Evolutionary conservation across 176 grass and related monocot genomes (phyloP).

Genomic region (Dactylis glomerata): DNA sequence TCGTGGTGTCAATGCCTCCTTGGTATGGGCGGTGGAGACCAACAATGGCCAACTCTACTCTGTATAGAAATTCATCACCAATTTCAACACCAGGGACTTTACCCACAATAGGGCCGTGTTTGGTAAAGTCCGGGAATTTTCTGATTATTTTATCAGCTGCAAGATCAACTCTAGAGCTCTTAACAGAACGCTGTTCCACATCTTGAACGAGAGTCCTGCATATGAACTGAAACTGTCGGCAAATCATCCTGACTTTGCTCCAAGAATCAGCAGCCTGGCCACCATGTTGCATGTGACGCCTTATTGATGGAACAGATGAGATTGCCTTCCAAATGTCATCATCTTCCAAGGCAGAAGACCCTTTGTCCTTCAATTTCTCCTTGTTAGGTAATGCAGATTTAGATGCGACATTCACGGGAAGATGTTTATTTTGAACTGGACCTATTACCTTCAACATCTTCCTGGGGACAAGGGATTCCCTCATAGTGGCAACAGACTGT

Average conservation of each 20-base stretch:
- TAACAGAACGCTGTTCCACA: conserved; percentile 24
- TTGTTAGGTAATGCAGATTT: neutral
- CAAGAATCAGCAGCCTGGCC: conserved; percentile 26
- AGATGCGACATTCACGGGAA: neutral
- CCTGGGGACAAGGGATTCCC: neutral
- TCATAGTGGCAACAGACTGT: neutral
- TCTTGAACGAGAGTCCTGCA: conserved; percentile 48
- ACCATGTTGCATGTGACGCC: conserved; percentile 4
- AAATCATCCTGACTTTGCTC: conserved; percentile 40
- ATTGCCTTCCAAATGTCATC: conserved; percentile 30
- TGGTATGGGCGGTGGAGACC: conserved; percentile 63
- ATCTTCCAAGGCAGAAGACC: conserved; percentile 26
- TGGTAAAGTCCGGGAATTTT: conserved; percentile 40
- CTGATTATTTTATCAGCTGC: conserved; percentile 39
- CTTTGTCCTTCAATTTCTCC: conserved; percentile 23
- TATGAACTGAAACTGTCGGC: conserved; percentile 45
- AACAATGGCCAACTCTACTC: conserved; percentile 62
- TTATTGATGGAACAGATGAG: conserved; percentile 10
- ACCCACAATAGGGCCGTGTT: conserved; percentile 43
- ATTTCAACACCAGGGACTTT: conserved; percentile 69
- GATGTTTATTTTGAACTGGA: neutral
- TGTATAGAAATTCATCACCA: conserved; percentile 78
- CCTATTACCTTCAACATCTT: conserved; percentile 31
- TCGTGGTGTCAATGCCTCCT: conserved; percentile 58
- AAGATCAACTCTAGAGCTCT: conserved; percentile 45